Conservation (phyloP, 2,329 filamentous ascomycete species). For the Macrophomina pseudophaseolina region DNA sequence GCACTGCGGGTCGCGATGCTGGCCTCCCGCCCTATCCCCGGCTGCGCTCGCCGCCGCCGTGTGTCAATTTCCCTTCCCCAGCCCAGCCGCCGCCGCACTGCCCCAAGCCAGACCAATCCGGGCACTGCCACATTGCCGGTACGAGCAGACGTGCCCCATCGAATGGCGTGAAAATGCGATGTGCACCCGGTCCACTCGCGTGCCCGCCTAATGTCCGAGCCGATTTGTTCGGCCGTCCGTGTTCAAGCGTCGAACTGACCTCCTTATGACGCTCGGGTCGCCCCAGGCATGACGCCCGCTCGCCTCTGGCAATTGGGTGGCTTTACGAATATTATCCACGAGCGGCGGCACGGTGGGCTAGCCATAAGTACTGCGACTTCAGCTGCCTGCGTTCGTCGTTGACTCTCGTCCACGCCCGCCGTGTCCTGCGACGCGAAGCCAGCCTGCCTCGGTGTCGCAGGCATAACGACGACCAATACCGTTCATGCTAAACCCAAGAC, state of each 20-base stretch:
- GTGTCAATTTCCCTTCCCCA: constrained; percentile 16
- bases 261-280: background rate
- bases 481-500: constrained; percentile 25
- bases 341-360: background rate
- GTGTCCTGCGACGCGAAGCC: background rate
- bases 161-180: constrained; percentile 25
- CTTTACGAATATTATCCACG: background rate
- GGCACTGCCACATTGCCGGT: constrained; percentile 22
- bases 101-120: constrained; percentile 9
- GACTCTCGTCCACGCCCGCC: background rate
- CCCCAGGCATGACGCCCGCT: background rate
- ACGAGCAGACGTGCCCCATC: constrained; percentile 14
- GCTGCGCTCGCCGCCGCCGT: background rate
- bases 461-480: constrained; percentile 18
- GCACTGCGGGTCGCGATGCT: constrained; percentile 11
- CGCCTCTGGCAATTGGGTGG: background rate
- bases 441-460: background rate
- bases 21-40: background rate
- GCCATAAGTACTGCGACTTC: constrained; percentile 5
- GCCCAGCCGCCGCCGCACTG: constrained; percentile 15
- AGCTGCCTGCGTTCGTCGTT: background rate
- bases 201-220: constrained; percentile 20
- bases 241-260: constrained; percentile 2
- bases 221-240: constrained; percentile 1
- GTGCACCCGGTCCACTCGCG: constrained; percentile 19